Evolutionary conservation across 1,284 basidiomycete species (phyloP), one percentile per base, ranked within the genome.

Genomic region (Ustilago xerochloae): DNA sequence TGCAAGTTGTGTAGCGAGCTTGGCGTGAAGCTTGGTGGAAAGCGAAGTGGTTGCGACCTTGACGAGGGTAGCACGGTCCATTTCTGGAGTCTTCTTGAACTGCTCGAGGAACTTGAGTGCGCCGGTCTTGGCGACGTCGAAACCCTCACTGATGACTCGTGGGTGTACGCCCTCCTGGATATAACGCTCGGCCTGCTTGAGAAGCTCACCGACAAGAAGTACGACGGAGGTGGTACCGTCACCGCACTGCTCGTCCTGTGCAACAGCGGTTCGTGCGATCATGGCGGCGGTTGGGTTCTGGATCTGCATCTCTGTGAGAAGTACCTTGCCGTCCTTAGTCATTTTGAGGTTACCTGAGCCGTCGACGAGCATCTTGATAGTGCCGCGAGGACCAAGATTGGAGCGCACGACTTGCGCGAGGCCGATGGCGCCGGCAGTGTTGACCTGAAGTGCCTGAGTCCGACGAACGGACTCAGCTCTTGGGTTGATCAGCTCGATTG

Each of bases 281-380:
- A 99, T 97, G 41, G 97, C 95, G 10, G 97, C 97, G 10, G 97
- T 99, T 18, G 97, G 97, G 86, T 99, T 99, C 87, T 89, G 79
- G 81, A 99, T 99, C 88, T 99, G 97, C 97, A 99, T 99, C 87
- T 99, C 97, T 41, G 95, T 97, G 59, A 99, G 89, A 58, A 99
- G 87, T 45, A 98, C 96, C 87, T 99, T 99, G 79, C 97, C 97
- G 84, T 99, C 97, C 88, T 99, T 99, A 79, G 97, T 99, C 93
- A 99, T 97, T 89, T 98, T 99, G 86, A 99, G 95, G 87, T 97
- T 94, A 15, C 97, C 97, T n/a, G 95, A 89, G 64, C 97, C 97
- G 86, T 99, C 97, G 48, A 99, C 97, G 47, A 99, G 90, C 95
- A 99, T 97, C 88, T 99, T 99, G 78, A 98, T 90, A 3, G 96